These are phyloP conservation scores for Chloris gayana DNA, from an alignment of 176 grass and related monocot genomes.

Conservation along the genomic window DNA sequence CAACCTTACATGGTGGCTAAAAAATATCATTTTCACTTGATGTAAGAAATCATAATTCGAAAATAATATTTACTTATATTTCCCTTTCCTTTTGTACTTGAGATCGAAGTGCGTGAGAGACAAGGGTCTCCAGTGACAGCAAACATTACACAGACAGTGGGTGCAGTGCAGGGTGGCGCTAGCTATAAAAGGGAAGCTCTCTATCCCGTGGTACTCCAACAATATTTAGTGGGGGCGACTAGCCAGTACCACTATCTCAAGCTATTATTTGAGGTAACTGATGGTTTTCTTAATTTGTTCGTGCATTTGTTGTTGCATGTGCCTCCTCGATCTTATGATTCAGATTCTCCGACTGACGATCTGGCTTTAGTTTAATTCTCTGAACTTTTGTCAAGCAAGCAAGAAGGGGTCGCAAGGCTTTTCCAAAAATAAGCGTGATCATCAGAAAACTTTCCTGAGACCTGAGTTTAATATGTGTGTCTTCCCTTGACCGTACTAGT, in stretches of 20 bases:
- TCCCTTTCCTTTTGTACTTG: not conserved
- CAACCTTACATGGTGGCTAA: not conserved
- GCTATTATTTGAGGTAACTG: conserved; percentile 1
- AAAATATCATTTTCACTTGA: conserved; percentile 40
- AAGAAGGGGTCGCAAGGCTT: not conserved
- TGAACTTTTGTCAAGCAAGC: not conserved
- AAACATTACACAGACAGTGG: not conserved
- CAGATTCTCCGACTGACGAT: not conserved
- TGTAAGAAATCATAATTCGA: conserved; percentile 18
- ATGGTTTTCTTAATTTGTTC: not conserved
- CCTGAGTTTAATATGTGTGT: no score
- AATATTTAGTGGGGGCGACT: not conserved
- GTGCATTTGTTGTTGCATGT: not conserved
- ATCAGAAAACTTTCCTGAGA: no score
- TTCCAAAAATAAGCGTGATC: not conserved
- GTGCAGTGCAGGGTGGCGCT: not conserved
- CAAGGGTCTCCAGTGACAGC: not conserved
- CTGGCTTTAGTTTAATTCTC: conserved; percentile 1
- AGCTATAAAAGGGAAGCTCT: conserved; percentile 16
- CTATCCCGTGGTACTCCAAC: not conserved
- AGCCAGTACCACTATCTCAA: not conserved
- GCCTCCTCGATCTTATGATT: not conserved
- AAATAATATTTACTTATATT: not conserved
- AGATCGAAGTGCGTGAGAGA: not conserved
- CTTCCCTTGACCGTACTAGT: no score